Base-by-base conservation (phyloP, 352 stramenopile genomes). In the Globisporangium middletonii region DNA sequence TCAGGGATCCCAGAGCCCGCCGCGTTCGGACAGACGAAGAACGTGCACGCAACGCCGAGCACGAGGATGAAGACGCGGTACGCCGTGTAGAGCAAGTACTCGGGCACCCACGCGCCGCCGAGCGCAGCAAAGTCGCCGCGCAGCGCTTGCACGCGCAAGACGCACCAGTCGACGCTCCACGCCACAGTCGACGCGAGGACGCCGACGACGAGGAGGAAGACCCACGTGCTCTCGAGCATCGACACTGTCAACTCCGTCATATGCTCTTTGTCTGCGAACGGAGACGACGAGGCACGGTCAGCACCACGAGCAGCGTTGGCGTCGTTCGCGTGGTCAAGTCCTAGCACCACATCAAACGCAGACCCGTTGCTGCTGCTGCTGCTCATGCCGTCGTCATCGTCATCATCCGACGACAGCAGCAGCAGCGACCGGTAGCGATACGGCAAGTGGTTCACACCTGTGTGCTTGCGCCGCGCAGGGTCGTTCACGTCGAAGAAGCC, bases 1-100 rank as follows among this genome's bases (percentile, higher is more conserved):
- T 91, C 79, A 2, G 83, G 83, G 37, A 93, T 93, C 0, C 83
- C 83, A 2, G 80, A 91, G 1, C 83, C 83, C 0, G 77, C 76
- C 26, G 79, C 79, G 56, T 77, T 81, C 0, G 79, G 79, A 43
- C 77, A 88, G 16, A 89, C 64, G 26, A 86, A 55, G 41, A 80
- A 77, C 12, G 79, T 91, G 43, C 69, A 74, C 7, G 68, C 65
- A 41, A 92, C 81, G 23, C 65, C 80, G 3, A 91, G 55, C 46
- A 90, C 60, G 51, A 91, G 58, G 45, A 86, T 83, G 33, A 70
- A 63, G 0, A 89, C 75, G 37, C 80, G 68, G 53, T 78, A 91
- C 7, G 71, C 59, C 23, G 75, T 72, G 64, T 86, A 86, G 38
- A 90, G 68, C 13, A 88, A 52, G 52, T 89, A 87, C 16, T 78